Evolutionary conservation across 2,329 filamentous ascomycete species (phyloP), one percentile per base, ranked within the genome.

Genomic region (Aspergillus chevalieri): DNA sequence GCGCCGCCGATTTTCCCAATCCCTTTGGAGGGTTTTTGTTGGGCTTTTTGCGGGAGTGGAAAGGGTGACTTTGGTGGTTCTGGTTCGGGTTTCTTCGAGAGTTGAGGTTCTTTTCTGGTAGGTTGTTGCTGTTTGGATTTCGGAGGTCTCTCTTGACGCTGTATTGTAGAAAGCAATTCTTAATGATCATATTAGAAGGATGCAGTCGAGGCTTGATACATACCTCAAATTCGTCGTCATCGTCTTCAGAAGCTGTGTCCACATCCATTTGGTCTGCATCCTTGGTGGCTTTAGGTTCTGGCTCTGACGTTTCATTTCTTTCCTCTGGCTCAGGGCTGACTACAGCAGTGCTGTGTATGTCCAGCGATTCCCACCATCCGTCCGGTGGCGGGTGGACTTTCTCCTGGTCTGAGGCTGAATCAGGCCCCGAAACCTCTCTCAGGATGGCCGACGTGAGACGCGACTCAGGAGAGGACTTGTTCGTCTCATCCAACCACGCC

Each of bases 161-260:
- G 50, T 4, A 42, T 22, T 22, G 21, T n/a, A 34, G 44, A 46
- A 15, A 4, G 42, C 26, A 39, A 14, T 34, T 12, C 12, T 38
- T 24, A 39, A 9, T 30, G 17, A 22, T 12, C 2, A 6, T 46
- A 24, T 6, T 17, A 41, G 21, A 6, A 7, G 44, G 28, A 47
- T 19, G n/a, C 14, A 9, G 15, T n/a, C 2, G 10, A 6, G 17
- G 19, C 12, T 41, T 19, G 3, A 21, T 34, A 53, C 58, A 46
- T 63, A 71, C 70, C 63, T 72, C 61, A 47, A 73, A 68, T 46
- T 69, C 68, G 50, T 65, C 67, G 19, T 65, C 64, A 19, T 65
- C 67, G 14, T 57, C 64, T 17, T 54, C 60, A 14, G 55, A 51
- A 22, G 60, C 65, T 26, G 53, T 56, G 14, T 57, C 56, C 14